These are phyloP conservation scores for bread wheat (Triticum aestivum) DNA, from an alignment of 176 grass and related monocot genomes.

Conservation along the genomic window DNA sequence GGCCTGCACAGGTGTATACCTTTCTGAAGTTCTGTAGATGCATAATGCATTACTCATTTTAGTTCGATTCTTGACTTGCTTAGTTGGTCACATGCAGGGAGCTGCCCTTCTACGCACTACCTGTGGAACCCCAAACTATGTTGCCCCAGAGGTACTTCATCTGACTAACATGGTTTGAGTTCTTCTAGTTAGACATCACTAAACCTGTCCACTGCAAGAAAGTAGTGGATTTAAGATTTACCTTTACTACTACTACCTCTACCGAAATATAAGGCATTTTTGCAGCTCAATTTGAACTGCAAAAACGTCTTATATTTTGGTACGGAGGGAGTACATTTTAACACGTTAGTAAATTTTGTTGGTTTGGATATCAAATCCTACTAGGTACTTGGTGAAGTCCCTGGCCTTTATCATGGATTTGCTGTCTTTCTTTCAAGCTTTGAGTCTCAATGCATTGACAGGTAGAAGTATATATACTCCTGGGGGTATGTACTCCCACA, in stretches of 20 bases:
- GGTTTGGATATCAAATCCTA: constrained; percentile 23
- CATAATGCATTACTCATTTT: neutral
- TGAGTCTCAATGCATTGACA: neutral
- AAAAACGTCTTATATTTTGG: too few species aligned
- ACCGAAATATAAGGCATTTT: too few species aligned
- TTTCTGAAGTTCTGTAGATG: constrained; percentile 23
- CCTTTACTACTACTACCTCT: neutral
- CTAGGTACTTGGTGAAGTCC: neutral
- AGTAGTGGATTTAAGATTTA: constrained; percentile 9
- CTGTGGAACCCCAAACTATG: constrained; percentile 99
- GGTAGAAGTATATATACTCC: neutral
- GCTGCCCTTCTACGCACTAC: constrained; percentile 69
- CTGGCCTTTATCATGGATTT: constrained; percentile 9
- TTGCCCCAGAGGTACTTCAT: constrained; percentile 85
- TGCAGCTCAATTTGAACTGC: too few species aligned
- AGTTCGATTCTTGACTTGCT: constrained; percentile 13
- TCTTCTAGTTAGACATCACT: constrained; percentile 2
- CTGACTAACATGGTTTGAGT: constrained; percentile 26
- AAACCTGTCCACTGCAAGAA: constrained; percentile 19
- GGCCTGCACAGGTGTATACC: constrained; percentile 68
- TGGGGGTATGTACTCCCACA: too few species aligned
- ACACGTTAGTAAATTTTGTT: neutral
- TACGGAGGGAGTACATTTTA: neutral
- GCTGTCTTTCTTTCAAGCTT: constrained; percentile 19
- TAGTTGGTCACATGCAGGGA: constrained; percentile 53